Conservation (phyloP, 2,329 filamentous ascomycete species). For the Botrytis paeoniae region DNA sequence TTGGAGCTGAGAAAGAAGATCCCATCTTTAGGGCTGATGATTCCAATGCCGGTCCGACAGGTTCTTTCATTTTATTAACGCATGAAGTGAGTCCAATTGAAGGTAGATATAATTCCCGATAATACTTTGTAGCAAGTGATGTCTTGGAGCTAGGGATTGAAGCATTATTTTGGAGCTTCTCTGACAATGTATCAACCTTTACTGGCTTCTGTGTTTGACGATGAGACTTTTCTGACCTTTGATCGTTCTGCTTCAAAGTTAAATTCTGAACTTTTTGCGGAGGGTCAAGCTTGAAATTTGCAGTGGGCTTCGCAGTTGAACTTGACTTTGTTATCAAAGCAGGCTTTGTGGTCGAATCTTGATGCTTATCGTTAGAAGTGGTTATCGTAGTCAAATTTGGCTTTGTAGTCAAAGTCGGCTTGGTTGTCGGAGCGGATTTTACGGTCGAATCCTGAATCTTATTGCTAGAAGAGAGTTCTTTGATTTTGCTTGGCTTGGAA, state of each 20-base stretch:
- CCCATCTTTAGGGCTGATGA: neutral
- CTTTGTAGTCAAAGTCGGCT: neutral
- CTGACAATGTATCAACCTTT: neutral
- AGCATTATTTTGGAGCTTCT: neutral
- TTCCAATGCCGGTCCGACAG: neutral
- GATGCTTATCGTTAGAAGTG: neutral
- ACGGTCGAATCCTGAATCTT: neutral
- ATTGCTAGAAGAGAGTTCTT: neutral
- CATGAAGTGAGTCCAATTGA: neutral
- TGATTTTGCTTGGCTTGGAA: neutral
- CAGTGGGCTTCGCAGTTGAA: neutral
- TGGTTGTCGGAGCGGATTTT: neutral
- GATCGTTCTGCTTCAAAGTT: neutral
- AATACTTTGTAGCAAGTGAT: neutral
- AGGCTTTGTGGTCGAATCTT: neutral
- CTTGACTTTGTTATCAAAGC: neutral
- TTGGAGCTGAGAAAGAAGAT: neutral
- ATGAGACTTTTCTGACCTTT: neutral
- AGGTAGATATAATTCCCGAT: conserved; percentile 7
- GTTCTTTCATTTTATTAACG: neutral
- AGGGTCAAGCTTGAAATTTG: neutral
- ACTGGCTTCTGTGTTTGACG: neutral
- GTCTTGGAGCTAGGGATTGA: neutral
- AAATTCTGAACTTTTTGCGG: neutral
- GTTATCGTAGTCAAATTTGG: neutral